Evolutionary conservation across 768 basidiomycete species (phyloP).

Genomic region (Paxillus ammoniavirescens): DNA sequence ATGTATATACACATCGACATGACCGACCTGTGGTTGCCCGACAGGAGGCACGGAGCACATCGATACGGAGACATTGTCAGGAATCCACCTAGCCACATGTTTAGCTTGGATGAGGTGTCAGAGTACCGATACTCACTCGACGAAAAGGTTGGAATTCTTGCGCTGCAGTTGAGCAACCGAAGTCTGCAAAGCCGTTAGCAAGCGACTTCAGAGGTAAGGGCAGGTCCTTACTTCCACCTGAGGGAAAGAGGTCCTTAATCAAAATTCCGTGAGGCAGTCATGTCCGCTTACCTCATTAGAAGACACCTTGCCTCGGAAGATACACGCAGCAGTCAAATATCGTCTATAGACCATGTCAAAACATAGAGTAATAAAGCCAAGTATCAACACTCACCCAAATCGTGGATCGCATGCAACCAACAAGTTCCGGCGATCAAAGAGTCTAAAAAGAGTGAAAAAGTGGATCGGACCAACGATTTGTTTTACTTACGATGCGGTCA

Average conservation of each 20-base stretch:
- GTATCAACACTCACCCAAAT: constrained; percentile 48
- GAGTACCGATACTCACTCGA: constrained; percentile 54
- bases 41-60: constrained; percentile 82
- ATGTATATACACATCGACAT: neutral
- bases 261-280: neutral
- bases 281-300: constrained; percentile 68
- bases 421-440: constrained; percentile 79
- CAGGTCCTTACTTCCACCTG: constrained; percentile 51
- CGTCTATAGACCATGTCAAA: constrained; percentile 44
- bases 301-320: constrained; percentile 81
- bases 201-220: constrained; percentile 2
- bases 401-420: constrained; percentile 83
- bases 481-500: constrained; percentile 66
- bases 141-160: constrained; percentile 73
- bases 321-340: constrained; percentile 83
- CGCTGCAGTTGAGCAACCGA: constrained; percentile 71
- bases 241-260: constrained; percentile 9
- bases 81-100: constrained; percentile 66
- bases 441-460: constrained; percentile 34
- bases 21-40: constrained; percentile 64
- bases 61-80: constrained; percentile 85
- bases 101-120: constrained; percentile 1
- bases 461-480: neutral
- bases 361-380: neutral
- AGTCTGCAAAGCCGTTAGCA: constrained; percentile 41